Evolutionary conservation across 2,329 filamentous ascomycete genomes (phyloP), one percentile per base, ranked within the genome.

Genomic region (Alternaria sp.): DNA sequence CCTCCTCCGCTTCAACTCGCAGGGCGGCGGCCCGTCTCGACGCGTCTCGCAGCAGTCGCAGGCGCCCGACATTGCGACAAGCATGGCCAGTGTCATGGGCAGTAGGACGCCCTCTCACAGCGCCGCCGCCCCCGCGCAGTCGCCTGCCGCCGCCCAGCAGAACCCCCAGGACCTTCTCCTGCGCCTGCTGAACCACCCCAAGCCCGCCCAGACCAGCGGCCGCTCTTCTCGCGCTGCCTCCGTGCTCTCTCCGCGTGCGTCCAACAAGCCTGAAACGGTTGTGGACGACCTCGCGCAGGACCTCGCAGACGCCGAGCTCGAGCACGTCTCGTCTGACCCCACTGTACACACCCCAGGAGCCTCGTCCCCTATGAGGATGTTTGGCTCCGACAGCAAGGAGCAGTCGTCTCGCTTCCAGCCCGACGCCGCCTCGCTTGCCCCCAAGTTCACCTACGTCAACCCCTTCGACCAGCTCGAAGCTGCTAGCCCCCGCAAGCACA

Each of bases 161-260:
- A 62, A 93, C 78, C 92, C 93, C 5, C 92, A 96, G 79, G 90
- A 95, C 67, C 92, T 96, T 75, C 85, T 99, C 51, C 88, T 98
- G 66, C 91, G 93, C 72, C 85, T 98, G 62, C 86, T 99, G 67
- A 96, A 93, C 74, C 90, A 91, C 52, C 89, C 91, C 56, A 93
- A 81, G 69, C 79, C 79, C 4, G 65, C 79, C 58, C 79, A 72
- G 72, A 71, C 70, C 30, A 75, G 77, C 57, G 67, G 62, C 44
- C 70, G 70, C 52, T 72, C 71, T 3, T 69, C 73, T 51, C 69
- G 68, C 21, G 71, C 71, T 25, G 73, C 74, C 43, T 63, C 67
- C 25, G 67, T 72, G 55, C 73, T 76, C 59, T 73, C 74, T 30
- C 70, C 76, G 62, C 69, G 69, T 70, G 63, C 70, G 26, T 71